phyloP scores from a whole-genome alignment of 1,284 basidiomycete species.

The Kwoniella shivajii region DNA sequence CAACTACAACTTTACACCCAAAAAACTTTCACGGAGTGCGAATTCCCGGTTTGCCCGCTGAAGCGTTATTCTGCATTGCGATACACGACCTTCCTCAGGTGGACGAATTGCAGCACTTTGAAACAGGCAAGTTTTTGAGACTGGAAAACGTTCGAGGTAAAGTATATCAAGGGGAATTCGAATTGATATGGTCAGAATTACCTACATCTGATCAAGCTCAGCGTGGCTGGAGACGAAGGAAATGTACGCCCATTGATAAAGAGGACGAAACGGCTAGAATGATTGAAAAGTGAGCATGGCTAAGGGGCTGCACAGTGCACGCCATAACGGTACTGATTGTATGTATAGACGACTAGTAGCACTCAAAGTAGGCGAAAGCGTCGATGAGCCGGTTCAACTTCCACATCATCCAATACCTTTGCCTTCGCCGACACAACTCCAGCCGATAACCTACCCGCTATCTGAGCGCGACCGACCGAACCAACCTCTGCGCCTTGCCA shows the following conservation, averaged over 20 bases:
- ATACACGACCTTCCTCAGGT: conserved; percentile 19
- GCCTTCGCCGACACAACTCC: background rate
- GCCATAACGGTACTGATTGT: background rate
- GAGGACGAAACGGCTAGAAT: conserved; percentile 23
- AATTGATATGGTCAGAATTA: conserved; percentile 39
- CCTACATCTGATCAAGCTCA: conserved; percentile 26
- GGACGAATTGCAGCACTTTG: conserved; percentile 8
- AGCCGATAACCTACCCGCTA: background rate
- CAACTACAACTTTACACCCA: conserved; percentile 11
- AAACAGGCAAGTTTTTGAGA: conserved; percentile 27
- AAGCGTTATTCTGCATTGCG: conserved; percentile 21
- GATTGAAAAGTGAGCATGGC: conserved; percentile 34
- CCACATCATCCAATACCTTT: background rate
- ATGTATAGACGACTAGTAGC: conserved; percentile 17
- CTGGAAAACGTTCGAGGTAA: conserved; percentile 34
- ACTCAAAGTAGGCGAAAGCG: conserved; percentile 11
- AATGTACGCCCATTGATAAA: conserved; percentile 3
- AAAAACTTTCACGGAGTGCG: conserved; percentile 35
- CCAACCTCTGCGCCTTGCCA: conserved; percentile 13
- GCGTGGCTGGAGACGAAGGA: conserved; percentile 26
- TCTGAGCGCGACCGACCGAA: background rate
- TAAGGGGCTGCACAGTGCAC: background rate
- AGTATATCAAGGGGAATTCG: conserved; percentile 24
- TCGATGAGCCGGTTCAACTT: background rate
- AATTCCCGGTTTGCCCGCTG: conserved; percentile 13